Evolutionary conservation across 495 filamentous ascomycete species (phyloP), one percentile per base, ranked within the genome.

Genomic region (Bathelium albidoporum): DNA sequence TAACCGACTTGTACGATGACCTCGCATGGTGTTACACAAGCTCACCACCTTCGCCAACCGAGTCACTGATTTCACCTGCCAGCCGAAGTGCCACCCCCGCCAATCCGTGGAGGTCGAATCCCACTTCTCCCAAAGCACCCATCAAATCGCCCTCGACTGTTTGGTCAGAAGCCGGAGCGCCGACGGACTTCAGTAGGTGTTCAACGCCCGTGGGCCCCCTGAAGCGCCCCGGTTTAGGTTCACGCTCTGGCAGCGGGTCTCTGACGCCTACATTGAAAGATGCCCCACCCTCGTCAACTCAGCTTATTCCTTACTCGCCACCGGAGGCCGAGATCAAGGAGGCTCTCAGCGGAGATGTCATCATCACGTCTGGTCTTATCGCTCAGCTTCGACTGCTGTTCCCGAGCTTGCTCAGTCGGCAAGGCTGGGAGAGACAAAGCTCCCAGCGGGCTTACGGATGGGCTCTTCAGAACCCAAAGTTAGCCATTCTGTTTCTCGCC

Each of bases 381-480:
- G 26, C 49, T 26, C 49, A 55, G 20, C 49, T 55, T 26, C 49
- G 49, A 10, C 49, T 55, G 4, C 49, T 55, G 5, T 55, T 55
- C n/a, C 60, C 60, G 12, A 44, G 36, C 60, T 44, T 62, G 14
- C 41, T 62, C 39, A 62, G 29, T 24, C 36, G 55, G 32, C 68
- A 68, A 52, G 64, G 62, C 4, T 68, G 68, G 65, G 65, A 68
- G 28, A 36, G 61, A 18, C 26, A 32, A 7, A 58, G 53, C 16
- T 59, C 52, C 2, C 61, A 64, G 26, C 64, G 61, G 29, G 65
- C 62, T 22, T 73, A 66, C 58, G 62, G 62, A 0, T 73, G 71
- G 71, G 60, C 68, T 52, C 52, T 71, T 1, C 66, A 64, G 9
- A 71, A 73, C 45, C 69, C 66, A 0, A 63, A 65, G 34, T 59